These are phyloP conservation scores for Phaseolus coccineus DNA, from an alignment of 331 rosid species.

Conservation along the genomic window DNA sequence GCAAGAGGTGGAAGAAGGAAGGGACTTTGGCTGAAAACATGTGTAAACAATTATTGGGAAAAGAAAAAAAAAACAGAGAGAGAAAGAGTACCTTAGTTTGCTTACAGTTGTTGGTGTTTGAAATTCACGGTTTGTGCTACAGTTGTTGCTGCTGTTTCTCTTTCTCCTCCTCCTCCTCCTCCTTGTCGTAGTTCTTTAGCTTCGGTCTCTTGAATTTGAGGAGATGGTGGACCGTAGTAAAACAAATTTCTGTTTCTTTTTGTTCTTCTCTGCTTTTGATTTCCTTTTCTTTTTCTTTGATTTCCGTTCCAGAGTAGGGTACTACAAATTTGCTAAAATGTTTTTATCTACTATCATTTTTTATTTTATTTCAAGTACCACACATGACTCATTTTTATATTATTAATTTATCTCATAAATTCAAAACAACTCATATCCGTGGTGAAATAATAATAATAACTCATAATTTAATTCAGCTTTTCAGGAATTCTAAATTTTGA, in stretches of 20 bases:
- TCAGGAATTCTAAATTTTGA: not conserved
- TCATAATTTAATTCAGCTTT: not conserved
- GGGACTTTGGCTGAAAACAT: slow-evolving; percentile 11
- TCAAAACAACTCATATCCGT: not conserved
- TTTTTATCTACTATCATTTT: not conserved
- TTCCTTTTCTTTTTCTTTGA: not conserved
- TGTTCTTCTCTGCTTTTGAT: not conserved
- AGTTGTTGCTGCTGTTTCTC: slow-evolving; percentile 5
- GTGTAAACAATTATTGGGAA: not conserved
- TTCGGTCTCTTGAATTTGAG: slow-evolving; percentile 54
- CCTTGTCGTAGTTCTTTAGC: slow-evolving; percentile 29
- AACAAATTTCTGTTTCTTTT: slow-evolving; percentile 16
- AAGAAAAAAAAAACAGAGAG: not conserved
- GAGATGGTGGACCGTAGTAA: slow-evolving; percentile 55
- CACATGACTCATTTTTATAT: not conserved
- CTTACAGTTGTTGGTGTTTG: not conserved
- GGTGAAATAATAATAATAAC: not conserved
- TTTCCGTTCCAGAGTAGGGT: not conserved
- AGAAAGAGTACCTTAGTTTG: slow-evolving; percentile 40
- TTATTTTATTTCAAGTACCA: not conserved
- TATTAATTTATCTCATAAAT: not conserved
- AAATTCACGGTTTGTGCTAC: slow-evolving; percentile 28
- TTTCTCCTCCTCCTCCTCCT: slow-evolving; percentile 11
- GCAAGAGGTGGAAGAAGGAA: not conserved
- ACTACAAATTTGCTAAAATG: slow-evolving; percentile 1